These are phyloP conservation scores for Alternaria sp. DNA, from an alignment of 2,329 filamentous ascomycete species.

Conservation along the genomic window DNA sequence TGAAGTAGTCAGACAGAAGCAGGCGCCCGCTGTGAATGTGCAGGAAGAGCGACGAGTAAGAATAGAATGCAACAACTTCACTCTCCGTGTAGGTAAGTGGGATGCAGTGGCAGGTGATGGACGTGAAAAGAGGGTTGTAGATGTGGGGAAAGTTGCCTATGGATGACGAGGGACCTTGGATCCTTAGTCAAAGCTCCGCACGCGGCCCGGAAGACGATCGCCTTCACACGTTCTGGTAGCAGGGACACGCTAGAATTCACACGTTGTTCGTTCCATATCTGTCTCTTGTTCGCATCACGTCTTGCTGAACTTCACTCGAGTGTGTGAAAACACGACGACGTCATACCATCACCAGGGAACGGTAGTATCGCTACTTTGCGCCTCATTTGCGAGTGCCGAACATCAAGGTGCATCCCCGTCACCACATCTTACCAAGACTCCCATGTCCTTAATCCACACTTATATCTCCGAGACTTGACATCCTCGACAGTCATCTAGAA, in stretches of 20 bases:
- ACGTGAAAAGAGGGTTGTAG: constrained; percentile 15
- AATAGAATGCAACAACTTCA: constrained; percentile 2
- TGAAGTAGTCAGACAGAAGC: neutral
- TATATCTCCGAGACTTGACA: neutral
- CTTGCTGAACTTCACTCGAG: neutral
- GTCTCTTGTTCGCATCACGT: neutral
- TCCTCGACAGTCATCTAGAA: constrained; percentile 1
- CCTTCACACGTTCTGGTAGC: constrained; percentile 10
- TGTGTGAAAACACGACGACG: constrained; percentile 12
- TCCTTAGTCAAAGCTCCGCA: constrained; percentile 24
- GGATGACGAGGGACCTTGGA: constrained; percentile 22
- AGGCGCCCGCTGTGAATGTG: neutral
- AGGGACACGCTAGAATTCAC: constrained; percentile 10
- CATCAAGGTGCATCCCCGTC: constrained; percentile 10
- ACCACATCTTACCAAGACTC: neutral
- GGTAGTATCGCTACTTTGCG: constrained; percentile 1
- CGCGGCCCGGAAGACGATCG: constrained; percentile 16
- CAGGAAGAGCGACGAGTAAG: neutral
- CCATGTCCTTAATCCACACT: neutral
- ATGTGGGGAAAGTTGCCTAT: constrained; percentile 24
- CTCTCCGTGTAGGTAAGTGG: constrained; percentile 7
- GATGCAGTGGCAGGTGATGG: constrained; percentile 10
- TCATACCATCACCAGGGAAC: constrained; percentile 6
- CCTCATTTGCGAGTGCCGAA: constrained; percentile 12
- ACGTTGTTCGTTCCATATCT: constrained; percentile 4